A percentile compares a stretch with the other conserved stretches of the same genome.
Evolutionary conservation across 345 rosid species (phyloP).

Genomic region (Populus davidiana): DNA sequence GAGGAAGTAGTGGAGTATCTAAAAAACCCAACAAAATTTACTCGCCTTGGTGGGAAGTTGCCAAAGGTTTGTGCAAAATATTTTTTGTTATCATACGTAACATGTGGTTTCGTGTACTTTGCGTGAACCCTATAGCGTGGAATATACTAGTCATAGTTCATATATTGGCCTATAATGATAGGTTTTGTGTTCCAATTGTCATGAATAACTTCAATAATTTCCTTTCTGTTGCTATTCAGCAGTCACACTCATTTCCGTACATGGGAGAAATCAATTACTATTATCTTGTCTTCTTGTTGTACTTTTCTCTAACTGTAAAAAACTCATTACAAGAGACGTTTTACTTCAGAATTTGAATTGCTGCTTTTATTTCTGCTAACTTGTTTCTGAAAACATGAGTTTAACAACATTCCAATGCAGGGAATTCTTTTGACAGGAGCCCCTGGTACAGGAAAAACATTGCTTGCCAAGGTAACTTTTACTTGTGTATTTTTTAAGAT

Average conservation of each 20-base stretch:
- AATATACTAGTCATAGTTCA: not conserved
- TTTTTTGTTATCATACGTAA: not conserved
- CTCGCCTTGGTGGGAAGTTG: slow-evolving; percentile 97
- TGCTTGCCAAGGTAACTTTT: slow-evolving; percentile 80
- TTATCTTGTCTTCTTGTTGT: not conserved
- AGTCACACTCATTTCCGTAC: not conserved
- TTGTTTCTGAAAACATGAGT: not conserved
- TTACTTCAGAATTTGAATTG: not conserved
- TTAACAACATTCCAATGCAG: slow-evolving; percentile 36
- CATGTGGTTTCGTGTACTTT: not conserved
- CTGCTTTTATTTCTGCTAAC: not conserved
- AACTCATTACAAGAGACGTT: not conserved
- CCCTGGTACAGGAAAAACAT: slow-evolving; percentile 98
- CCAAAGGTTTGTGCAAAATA: slow-evolving; percentile 72
- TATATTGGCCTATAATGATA: not conserved
- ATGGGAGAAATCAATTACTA: not conserved
- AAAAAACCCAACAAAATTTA: slow-evolving; percentile 86
- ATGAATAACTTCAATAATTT: not conserved
- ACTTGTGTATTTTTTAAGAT: not conserved
- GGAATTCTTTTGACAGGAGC: slow-evolving; percentile 99
- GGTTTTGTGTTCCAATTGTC: not conserved
- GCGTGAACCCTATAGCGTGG: not conserved
- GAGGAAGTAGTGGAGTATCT: slow-evolving; percentile 98
- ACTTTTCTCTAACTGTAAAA: not conserved
- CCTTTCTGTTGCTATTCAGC: not conserved